Percentiles rank a stretch among this genome's conserved stretches.
phyloP scores from a whole-genome alignment of 192 early-diverging fungal genomes.

The Spizellomyces punctatus region DNA sequence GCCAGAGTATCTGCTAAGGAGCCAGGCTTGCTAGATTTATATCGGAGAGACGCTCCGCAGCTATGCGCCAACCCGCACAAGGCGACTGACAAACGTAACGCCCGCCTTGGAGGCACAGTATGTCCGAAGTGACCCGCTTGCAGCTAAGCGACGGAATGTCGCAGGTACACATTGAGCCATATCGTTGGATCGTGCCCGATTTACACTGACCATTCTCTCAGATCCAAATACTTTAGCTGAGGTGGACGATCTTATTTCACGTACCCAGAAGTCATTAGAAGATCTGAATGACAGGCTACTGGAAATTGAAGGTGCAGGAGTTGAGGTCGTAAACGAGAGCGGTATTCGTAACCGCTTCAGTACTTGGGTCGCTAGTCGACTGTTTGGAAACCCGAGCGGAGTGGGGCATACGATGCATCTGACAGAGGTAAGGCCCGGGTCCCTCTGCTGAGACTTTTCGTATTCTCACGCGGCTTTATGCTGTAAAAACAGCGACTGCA shows the following conservation, averaged over 20 bases:
- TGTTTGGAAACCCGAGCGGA: constrained; percentile 20
- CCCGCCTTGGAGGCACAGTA: constrained; percentile 17
- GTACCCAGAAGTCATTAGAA: constrained; percentile 17
- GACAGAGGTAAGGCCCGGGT: constrained; percentile 11
- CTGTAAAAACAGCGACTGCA: constrained; percentile 15
- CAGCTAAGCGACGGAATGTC: constrained; percentile 23
- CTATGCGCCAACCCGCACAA: not conserved
- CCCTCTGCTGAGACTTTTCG: not conserved
- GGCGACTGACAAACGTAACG: not conserved
- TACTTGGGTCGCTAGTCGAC: constrained; percentile 22
- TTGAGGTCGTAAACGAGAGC: not conserved
- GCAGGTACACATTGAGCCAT: constrained; percentile 1
- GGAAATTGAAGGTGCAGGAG: constrained; percentile 5
- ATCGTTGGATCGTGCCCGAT: not conserved
- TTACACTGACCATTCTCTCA: not conserved
- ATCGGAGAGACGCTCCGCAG: constrained; percentile 47
- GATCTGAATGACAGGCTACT: constrained; percentile 17
- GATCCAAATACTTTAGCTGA: constrained; percentile 18
- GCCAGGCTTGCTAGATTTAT: constrained; percentile 43
- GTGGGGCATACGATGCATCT: constrained; percentile 17
- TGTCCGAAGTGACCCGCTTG: constrained; percentile 21
- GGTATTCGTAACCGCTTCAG: constrained; percentile 11
- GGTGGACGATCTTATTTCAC: constrained; percentile 24
- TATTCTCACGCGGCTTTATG: not conserved
- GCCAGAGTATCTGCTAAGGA: not conserved